Conservation (phyloP, 139 green algal genomes). For the Chlorella ohadii region DNA sequence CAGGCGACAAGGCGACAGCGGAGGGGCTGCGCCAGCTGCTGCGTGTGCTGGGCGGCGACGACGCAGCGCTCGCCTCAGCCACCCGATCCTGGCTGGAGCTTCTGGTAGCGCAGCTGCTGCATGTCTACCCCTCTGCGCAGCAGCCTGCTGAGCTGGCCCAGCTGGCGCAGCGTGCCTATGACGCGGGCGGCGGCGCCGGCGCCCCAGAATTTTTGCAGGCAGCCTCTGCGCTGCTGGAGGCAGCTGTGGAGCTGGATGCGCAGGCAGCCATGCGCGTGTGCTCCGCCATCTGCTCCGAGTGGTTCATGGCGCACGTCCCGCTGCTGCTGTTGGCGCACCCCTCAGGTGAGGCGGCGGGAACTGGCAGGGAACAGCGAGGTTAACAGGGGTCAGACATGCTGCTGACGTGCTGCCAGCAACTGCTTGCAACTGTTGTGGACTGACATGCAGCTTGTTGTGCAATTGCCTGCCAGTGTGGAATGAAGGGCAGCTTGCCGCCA, state of each 20-base stretch:
- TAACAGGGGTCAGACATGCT: no score
- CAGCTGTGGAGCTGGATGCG: conserved; percentile 44
- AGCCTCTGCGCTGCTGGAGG: conserved; percentile 37
- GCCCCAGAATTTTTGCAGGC: conserved; percentile 35
- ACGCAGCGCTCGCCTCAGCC: conserved; percentile 26
- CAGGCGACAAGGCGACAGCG: neutral
- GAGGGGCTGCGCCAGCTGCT: conserved; percentile 56
- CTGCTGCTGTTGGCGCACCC: conserved; percentile 57
- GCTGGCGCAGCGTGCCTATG: conserved; percentile 45
- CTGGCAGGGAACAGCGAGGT: no score
- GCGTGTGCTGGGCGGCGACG: conserved; percentile 57
- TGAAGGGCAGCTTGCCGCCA: neutral
- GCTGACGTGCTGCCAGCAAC: no score
- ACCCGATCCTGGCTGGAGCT: conserved; percentile 68
- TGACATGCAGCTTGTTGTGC: neutral
- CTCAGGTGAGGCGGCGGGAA: conserved; percentile 34
- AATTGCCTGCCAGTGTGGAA: no score
- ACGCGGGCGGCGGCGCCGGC: neutral
- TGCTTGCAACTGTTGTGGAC: no score
- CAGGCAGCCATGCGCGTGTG: conserved; percentile 44
- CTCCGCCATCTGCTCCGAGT: conserved; percentile 49
- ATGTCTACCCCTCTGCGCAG: conserved; percentile 46
- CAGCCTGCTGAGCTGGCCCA: conserved; percentile 51
- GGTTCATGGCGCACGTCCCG: conserved; percentile 77
- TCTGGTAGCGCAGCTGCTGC: conserved; percentile 64